Base-by-base conservation (phyloP, 345 rosid genomes). In the Lumnitzera littorea region DNA sequence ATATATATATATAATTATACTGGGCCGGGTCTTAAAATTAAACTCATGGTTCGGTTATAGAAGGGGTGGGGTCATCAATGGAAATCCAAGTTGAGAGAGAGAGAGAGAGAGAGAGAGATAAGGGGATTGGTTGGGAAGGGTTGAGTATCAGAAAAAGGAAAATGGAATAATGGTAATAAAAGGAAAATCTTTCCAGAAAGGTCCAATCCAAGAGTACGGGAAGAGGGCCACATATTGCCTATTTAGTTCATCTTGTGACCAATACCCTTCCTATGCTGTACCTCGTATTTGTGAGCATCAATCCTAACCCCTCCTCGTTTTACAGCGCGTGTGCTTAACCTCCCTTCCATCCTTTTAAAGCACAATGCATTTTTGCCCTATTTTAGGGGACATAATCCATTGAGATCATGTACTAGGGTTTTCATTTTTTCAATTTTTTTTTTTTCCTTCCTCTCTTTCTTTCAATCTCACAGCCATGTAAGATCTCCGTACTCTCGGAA, bases 141-240 rank as follows among this genome's bases (percentile, higher is more conserved):
- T 51, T 65, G 57, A 63, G 76, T 61, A 65, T 70, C 87, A 78
- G 66, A 73, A 84, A 76, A 81, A 69, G 87, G 88, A 84, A 86
- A 76, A 55, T 71, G 61, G 91, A 86, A 86, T 82, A 80, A 75
- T 81, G 89, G 72, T 69, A 81, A 70, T 49, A 86, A 86, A 88
- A 67, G 94, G 94, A 81, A 91, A 78, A 68, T 61, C 65, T 86
- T 91, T 81, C 96, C 85, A 65, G 72, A 88, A 88, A 78, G 80
- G 90, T 84, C 85, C 86, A 91, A 86, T 86, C 95, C 84, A 86
- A 84, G 78, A 74, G 95, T 83, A 88, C 96, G 87, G 96, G 83
- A 78, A 61, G 81, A 63, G 73, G 77, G 63, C 79, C 88, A 82
- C 72, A 47, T 36, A 29, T 76, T 71, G 72, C 91, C 67, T 71